Conservation (phyloP, 768 basidiomycete genomes). For the Clitopilus passeckerianus region DNA sequence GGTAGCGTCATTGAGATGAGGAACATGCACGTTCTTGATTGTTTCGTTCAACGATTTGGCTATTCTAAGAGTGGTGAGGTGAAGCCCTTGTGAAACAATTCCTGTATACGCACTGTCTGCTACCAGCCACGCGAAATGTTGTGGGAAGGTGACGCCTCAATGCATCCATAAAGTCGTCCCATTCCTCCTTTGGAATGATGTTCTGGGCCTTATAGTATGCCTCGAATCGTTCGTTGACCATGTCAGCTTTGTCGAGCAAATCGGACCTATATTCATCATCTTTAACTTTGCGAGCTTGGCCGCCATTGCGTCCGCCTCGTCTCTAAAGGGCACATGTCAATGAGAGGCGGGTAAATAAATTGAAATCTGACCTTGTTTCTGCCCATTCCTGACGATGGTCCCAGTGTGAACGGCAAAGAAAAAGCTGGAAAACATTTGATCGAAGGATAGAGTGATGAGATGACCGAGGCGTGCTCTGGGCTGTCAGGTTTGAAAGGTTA, state of each 20-base stretch:
- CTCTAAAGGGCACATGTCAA: not conserved
- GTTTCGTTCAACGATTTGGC: conserved; percentile 74
- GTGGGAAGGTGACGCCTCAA: conserved; percentile 79
- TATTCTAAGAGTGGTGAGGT: conserved; percentile 32
- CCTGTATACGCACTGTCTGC: conserved; percentile 57
- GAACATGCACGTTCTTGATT: conserved; percentile 76
- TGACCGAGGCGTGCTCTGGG: too few species aligned
- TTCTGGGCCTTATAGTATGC: conserved; percentile 73
- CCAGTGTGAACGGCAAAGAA: not conserved
- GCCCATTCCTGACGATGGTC: not conserved
- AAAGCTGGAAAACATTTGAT: too few species aligned
- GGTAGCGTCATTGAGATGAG: conserved; percentile 61
- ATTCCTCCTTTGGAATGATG: conserved; percentile 75
- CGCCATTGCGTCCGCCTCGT: not conserved
- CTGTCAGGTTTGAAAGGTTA: too few species aligned
- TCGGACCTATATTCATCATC: conserved; percentile 40
- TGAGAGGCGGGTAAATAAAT: not conserved
- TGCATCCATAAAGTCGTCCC: conserved; percentile 63
- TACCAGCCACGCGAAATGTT: conserved; percentile 90
- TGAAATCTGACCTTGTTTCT: not conserved
- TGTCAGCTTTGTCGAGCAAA: conserved; percentile 53
- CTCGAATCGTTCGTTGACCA: conserved; percentile 66
- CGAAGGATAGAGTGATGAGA: too few species aligned
- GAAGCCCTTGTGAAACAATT: not conserved
- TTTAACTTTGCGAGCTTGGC: conserved; percentile 1